Evolutionary conservation across 208 protist species (phyloP).

Genomic region (Naegleria fowleri): DNA sequence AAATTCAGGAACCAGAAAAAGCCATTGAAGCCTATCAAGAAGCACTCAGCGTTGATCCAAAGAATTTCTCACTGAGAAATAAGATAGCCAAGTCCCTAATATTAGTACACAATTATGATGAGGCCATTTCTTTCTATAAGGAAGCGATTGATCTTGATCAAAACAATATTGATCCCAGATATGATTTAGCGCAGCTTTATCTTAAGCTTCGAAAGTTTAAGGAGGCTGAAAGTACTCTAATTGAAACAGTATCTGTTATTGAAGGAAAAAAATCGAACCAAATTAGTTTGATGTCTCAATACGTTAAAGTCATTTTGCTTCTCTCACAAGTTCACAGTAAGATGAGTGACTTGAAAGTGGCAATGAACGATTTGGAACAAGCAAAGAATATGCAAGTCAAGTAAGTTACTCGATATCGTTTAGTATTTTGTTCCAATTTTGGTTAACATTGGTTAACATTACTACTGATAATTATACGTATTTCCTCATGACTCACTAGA

Average conservation of each 20-base stretch:
- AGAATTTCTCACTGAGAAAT: constrained; percentile 67
- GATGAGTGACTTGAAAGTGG: background rate
- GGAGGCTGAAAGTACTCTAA: constrained; percentile 56
- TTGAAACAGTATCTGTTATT: constrained; percentile 52
- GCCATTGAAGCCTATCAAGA: constrained; percentile 77
- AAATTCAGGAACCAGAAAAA: constrained; percentile 77
- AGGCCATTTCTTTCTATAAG: constrained; percentile 78
- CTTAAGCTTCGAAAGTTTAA: constrained; percentile 66
- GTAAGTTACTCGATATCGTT: constrained; percentile 63
- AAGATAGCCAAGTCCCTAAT: constrained; percentile 85
- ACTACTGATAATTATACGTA: too few species aligned
- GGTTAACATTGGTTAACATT: too few species aligned
- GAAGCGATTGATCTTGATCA: constrained; percentile 64
- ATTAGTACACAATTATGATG: constrained; percentile 80
- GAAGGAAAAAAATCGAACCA: constrained; percentile 45
- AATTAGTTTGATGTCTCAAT: constrained; percentile 49
- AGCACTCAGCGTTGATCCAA: constrained; percentile 60
- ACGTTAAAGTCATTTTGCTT: constrained; percentile 72
- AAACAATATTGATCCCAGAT: constrained; percentile 60
- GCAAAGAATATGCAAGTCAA: background rate
- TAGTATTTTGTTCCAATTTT: too few species aligned
- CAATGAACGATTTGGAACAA: background rate
- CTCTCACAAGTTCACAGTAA: constrained; percentile 55
- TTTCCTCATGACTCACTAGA: too few species aligned
- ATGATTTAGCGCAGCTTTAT: constrained; percentile 81